Conservation (phyloP, 352 stramenopile genomes). For the Phytophthora fragariae region DNA sequence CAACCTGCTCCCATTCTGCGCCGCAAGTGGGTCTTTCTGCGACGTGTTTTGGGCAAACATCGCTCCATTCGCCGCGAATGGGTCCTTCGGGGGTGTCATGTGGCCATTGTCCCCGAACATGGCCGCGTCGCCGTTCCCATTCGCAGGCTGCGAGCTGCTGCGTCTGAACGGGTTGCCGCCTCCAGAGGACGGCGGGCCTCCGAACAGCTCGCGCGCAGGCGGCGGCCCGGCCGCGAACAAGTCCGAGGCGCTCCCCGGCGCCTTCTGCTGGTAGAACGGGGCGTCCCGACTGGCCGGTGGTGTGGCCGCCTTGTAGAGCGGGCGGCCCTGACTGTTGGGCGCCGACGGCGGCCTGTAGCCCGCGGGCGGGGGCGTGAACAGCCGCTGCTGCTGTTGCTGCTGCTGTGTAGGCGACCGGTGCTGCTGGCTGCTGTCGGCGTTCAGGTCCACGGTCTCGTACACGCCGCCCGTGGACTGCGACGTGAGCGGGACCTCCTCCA, state of each 20-base stretch:
- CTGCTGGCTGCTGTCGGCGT: constrained; percentile 40
- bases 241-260: constrained; percentile 19
- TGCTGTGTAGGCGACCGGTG: constrained; percentile 7
- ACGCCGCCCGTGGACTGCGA: constrained; percentile 38
- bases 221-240: constrained; percentile 33
- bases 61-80: constrained; percentile 4
- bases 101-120: not conserved
- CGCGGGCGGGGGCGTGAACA: constrained; percentile 1
- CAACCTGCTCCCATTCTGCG: constrained; percentile 18
- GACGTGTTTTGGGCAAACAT: constrained; percentile 3
- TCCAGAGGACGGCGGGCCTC: constrained; percentile 8
- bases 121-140: not conserved
- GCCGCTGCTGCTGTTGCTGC: constrained; percentile 4
- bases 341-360: not conserved
- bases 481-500: constrained; percentile 45
- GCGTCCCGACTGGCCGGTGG: constrained; percentile 5
- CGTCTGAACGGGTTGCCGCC: constrained; percentile 29
- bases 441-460: constrained; percentile 60
- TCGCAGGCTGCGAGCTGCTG: constrained; percentile 9
- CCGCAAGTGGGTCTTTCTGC: constrained; percentile 19
- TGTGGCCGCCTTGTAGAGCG: constrained; percentile 21
- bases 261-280: constrained; percentile 26
- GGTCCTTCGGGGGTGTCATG: not conserved
- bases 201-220: constrained; percentile 25
- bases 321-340: constrained; percentile 11